These are phyloP conservation scores for Xanthoconium purpureum DNA, from an alignment of 768 basidiomycete species.

Conservation along the genomic window DNA sequence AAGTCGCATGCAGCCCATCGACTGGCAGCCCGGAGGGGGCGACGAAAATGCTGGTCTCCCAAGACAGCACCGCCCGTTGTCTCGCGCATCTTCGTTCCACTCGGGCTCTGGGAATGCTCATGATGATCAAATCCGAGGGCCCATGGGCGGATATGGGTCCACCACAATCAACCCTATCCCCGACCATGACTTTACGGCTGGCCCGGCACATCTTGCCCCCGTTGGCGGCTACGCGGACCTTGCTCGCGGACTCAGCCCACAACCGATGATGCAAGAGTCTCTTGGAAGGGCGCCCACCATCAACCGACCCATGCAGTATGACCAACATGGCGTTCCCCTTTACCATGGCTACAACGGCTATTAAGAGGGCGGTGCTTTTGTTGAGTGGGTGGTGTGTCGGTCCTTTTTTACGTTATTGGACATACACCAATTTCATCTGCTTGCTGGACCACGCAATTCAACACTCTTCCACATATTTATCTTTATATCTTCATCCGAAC, in stretches of 20 bases:
- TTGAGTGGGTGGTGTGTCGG: background rate
- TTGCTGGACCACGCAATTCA: conserved; percentile 33
- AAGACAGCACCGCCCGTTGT: conserved; percentile 47
- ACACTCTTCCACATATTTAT: background rate
- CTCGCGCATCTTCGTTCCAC: conserved; percentile 69
- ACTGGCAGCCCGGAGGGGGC: conserved; percentile 70
- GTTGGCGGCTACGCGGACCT: conserved; percentile 83
- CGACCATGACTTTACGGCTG: conserved; percentile 77
- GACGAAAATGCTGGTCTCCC: conserved; percentile 45
- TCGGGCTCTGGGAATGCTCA: conserved; percentile 42
- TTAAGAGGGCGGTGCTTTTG: background rate
- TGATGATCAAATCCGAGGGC: conserved; percentile 33
- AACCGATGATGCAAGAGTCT: conserved; percentile 49
- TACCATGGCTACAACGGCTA: conserved; percentile 45
- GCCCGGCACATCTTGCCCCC: conserved; percentile 52
- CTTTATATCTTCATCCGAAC: background rate
- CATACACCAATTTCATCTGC: conserved; percentile 14
- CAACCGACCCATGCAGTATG: conserved; percentile 49
- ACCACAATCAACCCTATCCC: conserved; percentile 46
- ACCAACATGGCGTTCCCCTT: conserved; percentile 54
- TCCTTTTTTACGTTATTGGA: background rate
- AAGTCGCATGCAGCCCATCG: conserved; percentile 81
- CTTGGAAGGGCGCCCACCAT: conserved; percentile 38
- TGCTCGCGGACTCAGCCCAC: conserved; percentile 68
- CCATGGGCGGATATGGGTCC: conserved; percentile 28